Conservation (phyloP, 2,329 filamentous ascomycete genomes). For the Metarhizium rileyi region DNA sequence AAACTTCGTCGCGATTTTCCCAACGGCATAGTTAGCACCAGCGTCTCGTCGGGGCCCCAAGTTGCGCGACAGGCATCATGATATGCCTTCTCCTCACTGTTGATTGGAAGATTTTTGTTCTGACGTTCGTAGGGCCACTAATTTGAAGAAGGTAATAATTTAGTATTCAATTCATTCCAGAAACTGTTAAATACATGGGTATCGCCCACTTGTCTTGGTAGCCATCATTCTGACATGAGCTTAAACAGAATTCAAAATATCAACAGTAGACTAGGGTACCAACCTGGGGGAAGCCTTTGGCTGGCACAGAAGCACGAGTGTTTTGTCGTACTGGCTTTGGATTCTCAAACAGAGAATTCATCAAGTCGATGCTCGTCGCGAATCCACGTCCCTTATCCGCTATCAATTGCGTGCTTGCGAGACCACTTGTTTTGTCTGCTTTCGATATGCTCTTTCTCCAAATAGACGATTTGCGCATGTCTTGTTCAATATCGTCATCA, state of each 20-base stretch:
- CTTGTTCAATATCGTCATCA: slow-evolving; percentile 31
- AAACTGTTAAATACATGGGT: slow-evolving; percentile 1
- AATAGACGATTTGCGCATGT: slow-evolving; percentile 31
- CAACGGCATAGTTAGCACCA: slow-evolving; percentile 47
- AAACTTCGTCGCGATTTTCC: slow-evolving; percentile 21
- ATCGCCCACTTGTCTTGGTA: background rate
- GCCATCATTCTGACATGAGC: slow-evolving; percentile 15
- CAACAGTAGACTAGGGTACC: slow-evolving; percentile 42
- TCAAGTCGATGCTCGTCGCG: slow-evolving; percentile 84
- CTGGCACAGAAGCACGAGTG: slow-evolving; percentile 38
- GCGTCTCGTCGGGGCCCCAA: slow-evolving; percentile 66
- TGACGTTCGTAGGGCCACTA: slow-evolving; percentile 85
- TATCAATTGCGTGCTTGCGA: slow-evolving; percentile 22
- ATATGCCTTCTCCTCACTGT: slow-evolving; percentile 54
- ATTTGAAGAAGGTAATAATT: slow-evolving; percentile 18
- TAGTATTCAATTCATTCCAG: slow-evolving; percentile 31
- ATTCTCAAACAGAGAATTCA: slow-evolving; percentile 86
- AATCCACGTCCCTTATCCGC: slow-evolving; percentile 54
- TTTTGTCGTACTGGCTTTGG: slow-evolving; percentile 49
- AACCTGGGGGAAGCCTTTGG: slow-evolving; percentile 77
- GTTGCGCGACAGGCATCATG: slow-evolving; percentile 67
- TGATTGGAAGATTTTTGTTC: slow-evolving; percentile 58
- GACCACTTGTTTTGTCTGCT: slow-evolving; percentile 18
- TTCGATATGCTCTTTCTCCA: slow-evolving; percentile 24
- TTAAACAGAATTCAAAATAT: slow-evolving; percentile 19